Evolutionary conservation across 2,329 filamentous ascomycete species (phyloP).

Genomic region (Pyrenochaeta sp.): DNA sequence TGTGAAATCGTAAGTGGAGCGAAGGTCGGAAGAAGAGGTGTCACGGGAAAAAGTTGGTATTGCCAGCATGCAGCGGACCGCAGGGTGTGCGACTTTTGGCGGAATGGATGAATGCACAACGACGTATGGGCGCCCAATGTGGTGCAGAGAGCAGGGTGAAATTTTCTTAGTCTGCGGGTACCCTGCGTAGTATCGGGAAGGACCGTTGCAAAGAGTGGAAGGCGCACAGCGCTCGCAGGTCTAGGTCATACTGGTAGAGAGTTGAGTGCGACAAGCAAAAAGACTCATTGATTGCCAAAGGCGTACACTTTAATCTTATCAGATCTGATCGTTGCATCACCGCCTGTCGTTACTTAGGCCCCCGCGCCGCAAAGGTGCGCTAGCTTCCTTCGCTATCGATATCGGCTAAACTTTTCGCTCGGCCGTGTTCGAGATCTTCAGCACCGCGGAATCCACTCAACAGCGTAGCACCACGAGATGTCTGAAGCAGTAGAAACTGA

Average conservation of each 20-base stretch:
- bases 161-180: constrained; percentile 41
- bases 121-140: constrained; percentile 37
- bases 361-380: constrained; percentile 12
- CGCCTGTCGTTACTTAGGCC: constrained; percentile 14
- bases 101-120: constrained; percentile 31
- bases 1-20: constrained; percentile 21
- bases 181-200: constrained; percentile 23
- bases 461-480: constrained; percentile 34
- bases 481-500: constrained; percentile 45
- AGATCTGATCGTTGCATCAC: constrained; percentile 33
- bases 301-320: constrained; percentile 30
- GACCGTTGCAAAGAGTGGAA: constrained; percentile 26
- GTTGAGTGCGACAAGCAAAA: constrained; percentile 29
- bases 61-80: constrained; percentile 28
- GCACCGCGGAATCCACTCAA: constrained; percentile 14
- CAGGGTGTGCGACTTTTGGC: constrained; percentile 26
- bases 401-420: constrained; percentile 37
- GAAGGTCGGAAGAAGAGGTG: constrained; percentile 22
- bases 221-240: constrained; percentile 22
- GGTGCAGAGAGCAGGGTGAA: constrained; percentile 21
- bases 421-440: constrained; percentile 23
- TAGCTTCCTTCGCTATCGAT: constrained; percentile 28
- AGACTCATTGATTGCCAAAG: constrained; percentile 11
- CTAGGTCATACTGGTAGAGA: constrained; percentile 18
- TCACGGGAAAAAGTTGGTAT: constrained; percentile 26